These are phyloP conservation scores for Globisporangium lucens DNA, from an alignment of 352 stramenopile species.

Conservation along the genomic window DNA sequence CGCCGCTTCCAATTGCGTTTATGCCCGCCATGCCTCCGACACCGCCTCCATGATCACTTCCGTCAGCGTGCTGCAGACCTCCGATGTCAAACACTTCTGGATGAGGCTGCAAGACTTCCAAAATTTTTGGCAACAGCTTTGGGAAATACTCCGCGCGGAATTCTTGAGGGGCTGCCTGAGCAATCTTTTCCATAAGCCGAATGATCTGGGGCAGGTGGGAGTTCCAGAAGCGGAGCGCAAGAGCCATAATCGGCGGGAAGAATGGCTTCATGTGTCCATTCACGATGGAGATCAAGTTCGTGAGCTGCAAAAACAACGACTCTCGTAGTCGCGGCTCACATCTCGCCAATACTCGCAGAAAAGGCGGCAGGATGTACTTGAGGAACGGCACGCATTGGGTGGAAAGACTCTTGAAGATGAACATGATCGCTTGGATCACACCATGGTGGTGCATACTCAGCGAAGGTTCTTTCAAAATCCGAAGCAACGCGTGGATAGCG, in stretches of 20 bases:
- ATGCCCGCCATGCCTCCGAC: constrained; percentile 12
- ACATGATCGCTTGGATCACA: constrained; percentile 98
- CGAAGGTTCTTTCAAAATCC: constrained; percentile 95
- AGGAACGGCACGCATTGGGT: constrained; percentile 96
- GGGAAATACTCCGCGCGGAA: constrained; percentile 88
- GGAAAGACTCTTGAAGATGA: constrained; percentile 98
- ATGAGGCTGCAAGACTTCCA: constrained; percentile 82
- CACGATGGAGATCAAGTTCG: constrained; percentile 95
- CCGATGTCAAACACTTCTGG: constrained; percentile 66
- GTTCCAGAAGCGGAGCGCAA: constrained; percentile 96
- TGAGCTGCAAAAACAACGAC: constrained; percentile 96
- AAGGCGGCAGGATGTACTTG: constrained; percentile 96
- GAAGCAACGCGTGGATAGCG: constrained; percentile 94
- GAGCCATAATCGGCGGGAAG: constrained; percentile 94
- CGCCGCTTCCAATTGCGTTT: neutral
- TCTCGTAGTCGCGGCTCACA: constrained; percentile 93
- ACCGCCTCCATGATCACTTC: constrained; percentile 22
- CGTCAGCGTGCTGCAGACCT: constrained; percentile 30
- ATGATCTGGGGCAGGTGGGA: constrained; percentile 95
- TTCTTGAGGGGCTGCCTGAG: constrained; percentile 62
- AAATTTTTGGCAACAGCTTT: constrained; percentile 82
- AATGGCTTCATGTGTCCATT: constrained; percentile 96
- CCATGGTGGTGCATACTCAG: constrained; percentile 95
- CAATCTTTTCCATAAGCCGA: constrained; percentile 91
- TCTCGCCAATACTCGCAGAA: constrained; percentile 91